phyloP scores from a whole-genome alignment of 139 green algal genomes.

The Limnomonas spitsbergensis region DNA sequence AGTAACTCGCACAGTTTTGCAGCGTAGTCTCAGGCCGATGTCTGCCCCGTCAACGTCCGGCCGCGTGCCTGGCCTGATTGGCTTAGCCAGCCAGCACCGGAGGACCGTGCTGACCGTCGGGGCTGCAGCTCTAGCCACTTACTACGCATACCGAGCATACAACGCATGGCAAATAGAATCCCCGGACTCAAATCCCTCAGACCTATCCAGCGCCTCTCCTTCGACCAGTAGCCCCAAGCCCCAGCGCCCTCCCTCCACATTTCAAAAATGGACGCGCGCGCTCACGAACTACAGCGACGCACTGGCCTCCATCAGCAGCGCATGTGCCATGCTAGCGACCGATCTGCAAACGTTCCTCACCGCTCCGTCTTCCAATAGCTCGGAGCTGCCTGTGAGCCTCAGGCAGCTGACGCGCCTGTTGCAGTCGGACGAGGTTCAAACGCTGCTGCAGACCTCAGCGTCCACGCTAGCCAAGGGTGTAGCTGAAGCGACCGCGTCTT shows the following conservation, averaged over 20 bases:
- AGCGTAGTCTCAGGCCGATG: no score
- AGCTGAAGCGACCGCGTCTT: neutral
- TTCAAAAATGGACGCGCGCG: slow-evolving; percentile 1
- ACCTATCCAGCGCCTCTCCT: no score
- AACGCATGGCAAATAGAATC: neutral
- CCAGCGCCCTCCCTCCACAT: neutral
- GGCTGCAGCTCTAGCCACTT: neutral
- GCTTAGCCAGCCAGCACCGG: neutral
- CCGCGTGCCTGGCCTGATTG: neutral
- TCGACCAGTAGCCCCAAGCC: no score
- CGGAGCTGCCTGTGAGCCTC: slow-evolving; percentile 38
- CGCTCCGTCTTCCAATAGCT: slow-evolving; percentile 10
- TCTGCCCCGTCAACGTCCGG: neutral
- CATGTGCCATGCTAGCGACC: slow-evolving; percentile 5
- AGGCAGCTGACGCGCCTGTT: slow-evolving; percentile 37
- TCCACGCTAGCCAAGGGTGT: neutral
- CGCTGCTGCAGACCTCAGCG: neutral
- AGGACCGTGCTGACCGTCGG: neutral
- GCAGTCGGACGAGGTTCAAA: slow-evolving; percentile 32
- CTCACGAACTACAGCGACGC: neutral
- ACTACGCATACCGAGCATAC: neutral
- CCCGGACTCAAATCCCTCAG: no score
- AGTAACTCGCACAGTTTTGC: no score
- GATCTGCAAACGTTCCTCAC: slow-evolving; percentile 35
- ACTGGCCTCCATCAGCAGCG: slow-evolving; percentile 9